Evolutionary conservation across 140 eudicot species (phyloP), one percentile per base, ranked within the genome.

Genomic region (Ambrosia hybrid): DNA sequence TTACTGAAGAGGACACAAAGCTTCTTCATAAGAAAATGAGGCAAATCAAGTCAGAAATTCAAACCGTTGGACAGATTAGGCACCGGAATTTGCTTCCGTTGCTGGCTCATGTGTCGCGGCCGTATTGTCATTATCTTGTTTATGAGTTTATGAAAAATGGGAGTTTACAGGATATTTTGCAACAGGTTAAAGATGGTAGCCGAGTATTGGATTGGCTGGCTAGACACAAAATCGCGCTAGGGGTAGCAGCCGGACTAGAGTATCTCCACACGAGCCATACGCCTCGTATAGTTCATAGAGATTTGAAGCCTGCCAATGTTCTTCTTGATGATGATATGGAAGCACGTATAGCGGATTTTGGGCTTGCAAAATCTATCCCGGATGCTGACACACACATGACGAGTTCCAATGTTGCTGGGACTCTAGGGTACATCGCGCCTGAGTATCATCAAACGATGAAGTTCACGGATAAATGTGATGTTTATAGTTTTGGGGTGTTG

Each of bases 111-210:
- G 63, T 57, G 3, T 61, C 48, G 12, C 80, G 88, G 33, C 83
- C 82, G 2, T 79, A 83, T 65, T 83, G 86, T 66, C 95, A 88
- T 80, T 88, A 71, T 41, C 71, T 88, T 0, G 88, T 88, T 33
- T 88, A 88, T 13, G 90, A 88, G 76, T 85, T 55, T 77, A 88
- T 88, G 95, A 85, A 83, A 52, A 88, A 88, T 63, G 95, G 91
- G 1, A 88, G 95, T 67, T 72, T 88, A 57, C 88, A 85, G 63
- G 95, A 88, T 60, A 59, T 67, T 9, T 53, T 88, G 64, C 67
- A 53, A 2, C 51, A 68, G 2, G 86, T 82, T 1, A 16, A 83
- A 34, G 68, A 77, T 10, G 90, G 90, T 17, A 55, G 6, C 4
- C 34, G 79, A 61, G 90, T 5, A 1, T 57, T 57, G 2, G 63